Evolutionary conservation across 192 early-diverging fungal genomes (phyloP), one percentile per base, ranked within the genome.

Genomic region (Obelidium mucronatum): DNA sequence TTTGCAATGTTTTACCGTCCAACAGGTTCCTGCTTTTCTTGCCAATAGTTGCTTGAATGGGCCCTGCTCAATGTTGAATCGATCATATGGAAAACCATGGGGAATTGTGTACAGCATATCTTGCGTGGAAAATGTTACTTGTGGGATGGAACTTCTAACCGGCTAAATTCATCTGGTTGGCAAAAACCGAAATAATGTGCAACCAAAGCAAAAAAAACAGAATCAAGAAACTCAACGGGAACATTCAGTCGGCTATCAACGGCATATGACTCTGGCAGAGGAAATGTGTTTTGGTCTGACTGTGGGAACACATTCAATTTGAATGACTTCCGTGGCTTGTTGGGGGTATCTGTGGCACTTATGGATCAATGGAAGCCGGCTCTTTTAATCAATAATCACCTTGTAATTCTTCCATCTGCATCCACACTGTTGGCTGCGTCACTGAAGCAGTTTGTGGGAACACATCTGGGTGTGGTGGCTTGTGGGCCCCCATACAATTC

Each of bases 51-150:
- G 89, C 53, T 89, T 86, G 1, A 86, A 83, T 42, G 83, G 84
- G 68, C 84, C 79, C 44, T 85, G 83, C 35, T 92, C 91, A 60
- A 95, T 89, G 59, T 80, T 87, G 66, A 90, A 93, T 76, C 93
- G 88, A 82, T 93, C 92, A 42, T 92, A 90, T 2, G 91, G 91
- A 74, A 95, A 93, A 65, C 89, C 89, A 28, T 88, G 78, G 1
- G 91, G 90, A 19, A 95, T 91, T 0, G 85, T 80, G 67, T 90
- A 86, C 24, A 81, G 75, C 8, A 79, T 83, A 81, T 91, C 79
- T 75, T 31, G 84, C 77, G 71, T 89, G 77, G 70, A 87, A 86
- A 61, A 87, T 74, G n/a, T 70, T 19, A 94, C 64, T 1, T 83
- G 85, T 0, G 93, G 93, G 52, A 92, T 88, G 0, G 93, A 92